Base-by-base conservation (phyloP, 169 alveolate species). In the Ichthyophthirius multifiliis region DNA sequence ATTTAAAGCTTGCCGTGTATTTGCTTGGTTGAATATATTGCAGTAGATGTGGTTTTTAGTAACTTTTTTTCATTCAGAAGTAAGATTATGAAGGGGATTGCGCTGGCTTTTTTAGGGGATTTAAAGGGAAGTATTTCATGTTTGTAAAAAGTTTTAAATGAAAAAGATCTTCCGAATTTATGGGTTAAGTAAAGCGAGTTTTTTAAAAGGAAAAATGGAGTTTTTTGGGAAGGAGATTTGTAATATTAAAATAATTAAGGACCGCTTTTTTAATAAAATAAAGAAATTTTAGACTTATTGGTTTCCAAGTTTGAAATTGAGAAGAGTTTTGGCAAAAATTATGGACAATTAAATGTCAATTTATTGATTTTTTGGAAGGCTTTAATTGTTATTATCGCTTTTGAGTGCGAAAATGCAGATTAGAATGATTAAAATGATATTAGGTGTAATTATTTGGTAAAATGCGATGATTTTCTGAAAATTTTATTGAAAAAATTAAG, bases 1-100 rank as follows among this genome's bases (percentile, higher is more conserved):
- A 92, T 90, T 79, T 86, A 90, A 75, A 85, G 92, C 5, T 44
- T 93, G 16, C 96, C 97, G 3, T 77, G 89, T 55, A 77, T 91
- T 7, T 83, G 91, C 23, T 46, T 91, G 7, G 87, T 91, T 83
- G 94, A 90, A 44, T 89, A 91, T 48, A 67, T 91, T 32, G 88
- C 94, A 10, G 76, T 85, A 73, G 95, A 90, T 43, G 48, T 90
- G 23, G 43, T 85, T 45, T 84, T 90, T 67, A 84, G 92, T 23
- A 89, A 83, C 9, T 89, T 88, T 64, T 85, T 84, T 74, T 87
- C 93, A 32, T 78, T 88, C 7, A 84, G 90, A 71, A 79, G 93
- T 30, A 82, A 94, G 63, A 67, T 88, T 4, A 37, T 91, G 45
- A 89, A 90, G 83, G 87, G 90, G 1, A 81, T 91, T 5, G 92